phyloP scores from a whole-genome alignment of 805 yeast genomes.

The Spathaspora boniae region DNA sequence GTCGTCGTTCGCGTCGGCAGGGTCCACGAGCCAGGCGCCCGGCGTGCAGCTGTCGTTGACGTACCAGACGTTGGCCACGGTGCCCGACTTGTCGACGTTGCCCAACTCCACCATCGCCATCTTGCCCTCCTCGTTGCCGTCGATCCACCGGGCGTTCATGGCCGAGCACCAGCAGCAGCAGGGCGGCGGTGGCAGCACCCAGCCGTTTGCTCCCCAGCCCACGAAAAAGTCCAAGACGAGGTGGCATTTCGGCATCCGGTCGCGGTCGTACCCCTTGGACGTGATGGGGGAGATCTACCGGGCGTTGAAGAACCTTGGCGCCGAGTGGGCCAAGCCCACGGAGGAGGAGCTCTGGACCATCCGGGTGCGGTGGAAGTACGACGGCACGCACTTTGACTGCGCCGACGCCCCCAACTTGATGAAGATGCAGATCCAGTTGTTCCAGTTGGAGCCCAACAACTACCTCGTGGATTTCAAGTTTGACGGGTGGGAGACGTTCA shows the following conservation, averaged over 20 bases:
- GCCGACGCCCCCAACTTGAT: constrained; percentile 61
- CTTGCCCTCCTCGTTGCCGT: constrained; percentile 89
- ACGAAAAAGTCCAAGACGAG: constrained; percentile 87
- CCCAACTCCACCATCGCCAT: constrained; percentile 86
- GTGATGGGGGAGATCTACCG: constrained; percentile 98
- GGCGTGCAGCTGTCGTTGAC: constrained; percentile 45
- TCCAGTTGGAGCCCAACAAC: constrained; percentile 93
- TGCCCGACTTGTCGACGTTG: constrained; percentile 46
- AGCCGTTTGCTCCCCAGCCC: constrained; percentile 30
- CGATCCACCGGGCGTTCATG: constrained; percentile 93
- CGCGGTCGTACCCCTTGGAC: constrained; percentile 93
- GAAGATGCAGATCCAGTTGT: constrained; percentile 96
- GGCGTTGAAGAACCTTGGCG: constrained; percentile 88
- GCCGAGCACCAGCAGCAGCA: constrained; percentile 37
- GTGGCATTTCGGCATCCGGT: constrained; percentile 98
- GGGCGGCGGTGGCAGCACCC: constrained; percentile 13
- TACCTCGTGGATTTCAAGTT: constrained; percentile 95
- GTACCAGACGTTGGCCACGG: constrained; percentile 45
- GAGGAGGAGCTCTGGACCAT: constrained; percentile 97
- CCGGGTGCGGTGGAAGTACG: constrained; percentile 87
- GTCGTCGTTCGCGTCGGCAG: constrained; percentile 16
- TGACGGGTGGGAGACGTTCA: constrained; percentile 82
- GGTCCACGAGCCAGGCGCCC: constrained; percentile 32
- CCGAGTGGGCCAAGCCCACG: constrained; percentile 95
- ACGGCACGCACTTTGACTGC: constrained; percentile 10